phyloP scores from a whole-genome alignment of 169 alveolate genomes.

The Plasmodium coatneyi region DNA sequence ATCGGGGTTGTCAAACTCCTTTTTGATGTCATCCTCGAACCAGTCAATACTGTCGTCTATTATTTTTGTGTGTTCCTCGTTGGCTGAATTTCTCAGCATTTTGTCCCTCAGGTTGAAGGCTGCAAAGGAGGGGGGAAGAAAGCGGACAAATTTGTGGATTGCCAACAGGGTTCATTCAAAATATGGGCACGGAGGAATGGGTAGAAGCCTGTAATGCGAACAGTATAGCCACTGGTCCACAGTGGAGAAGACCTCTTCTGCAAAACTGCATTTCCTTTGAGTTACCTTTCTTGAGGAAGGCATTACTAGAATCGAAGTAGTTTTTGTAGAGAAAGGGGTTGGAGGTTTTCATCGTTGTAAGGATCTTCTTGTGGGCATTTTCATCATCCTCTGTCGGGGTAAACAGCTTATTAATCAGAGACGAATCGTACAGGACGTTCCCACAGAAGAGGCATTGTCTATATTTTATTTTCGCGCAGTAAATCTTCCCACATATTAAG shows the following conservation, averaged over 20 bases:
- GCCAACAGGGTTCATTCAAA: not conserved
- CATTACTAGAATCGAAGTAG: constrained; percentile 36
- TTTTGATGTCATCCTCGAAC: constrained; percentile 67
- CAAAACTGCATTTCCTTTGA: not conserved
- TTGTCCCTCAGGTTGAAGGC: constrained; percentile 42
- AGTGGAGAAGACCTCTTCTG: not conserved
- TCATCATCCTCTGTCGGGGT: not conserved
- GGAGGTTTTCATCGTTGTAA: constrained; percentile 5
- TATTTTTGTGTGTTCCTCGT: constrained; percentile 54
- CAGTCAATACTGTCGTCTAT: constrained; percentile 70
- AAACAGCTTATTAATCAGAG: constrained; percentile 6
- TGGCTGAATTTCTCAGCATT: constrained; percentile 35
- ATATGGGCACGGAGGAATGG: not conserved
- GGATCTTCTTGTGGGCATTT: not conserved
- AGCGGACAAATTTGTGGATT: not conserved
- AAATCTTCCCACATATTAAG: constrained; percentile 53
- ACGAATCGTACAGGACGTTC: constrained; percentile 11
- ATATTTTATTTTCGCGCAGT: constrained; percentile 59
- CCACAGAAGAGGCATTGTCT: constrained; percentile 51
- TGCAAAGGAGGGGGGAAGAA: not conserved
- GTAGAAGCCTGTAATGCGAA: not conserved
- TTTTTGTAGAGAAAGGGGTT: constrained; percentile 21
- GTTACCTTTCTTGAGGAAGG: constrained; percentile 34
- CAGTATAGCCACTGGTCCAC: not conserved
- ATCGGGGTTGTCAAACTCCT: constrained; percentile 6